These are phyloP conservation scores for Ascochyta viciae-villosae DNA, from an alignment of 2,329 filamentous ascomycete species.

Conservation along the genomic window DNA sequence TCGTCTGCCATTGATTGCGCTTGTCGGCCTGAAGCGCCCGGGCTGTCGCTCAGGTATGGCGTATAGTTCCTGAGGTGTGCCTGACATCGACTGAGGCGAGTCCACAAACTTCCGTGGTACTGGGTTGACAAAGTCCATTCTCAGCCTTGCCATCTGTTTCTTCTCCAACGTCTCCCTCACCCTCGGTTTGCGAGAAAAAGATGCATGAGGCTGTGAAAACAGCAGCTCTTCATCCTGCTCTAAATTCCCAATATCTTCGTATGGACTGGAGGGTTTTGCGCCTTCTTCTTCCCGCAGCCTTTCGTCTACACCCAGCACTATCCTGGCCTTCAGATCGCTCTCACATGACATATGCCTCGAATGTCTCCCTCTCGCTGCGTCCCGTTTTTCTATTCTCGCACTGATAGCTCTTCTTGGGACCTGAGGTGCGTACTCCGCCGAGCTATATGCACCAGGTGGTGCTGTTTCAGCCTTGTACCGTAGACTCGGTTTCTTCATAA, in stretches of 20 bases:
- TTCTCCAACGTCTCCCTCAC: conserved; percentile 30
- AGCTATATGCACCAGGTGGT: conserved; percentile 24
- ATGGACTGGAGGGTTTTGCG: background rate
- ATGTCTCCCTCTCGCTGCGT: conserved; percentile 7
- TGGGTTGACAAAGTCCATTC: conserved; percentile 31
- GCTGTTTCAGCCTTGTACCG: conserved; percentile 30
- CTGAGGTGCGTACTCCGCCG: conserved; percentile 20
- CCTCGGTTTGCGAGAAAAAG: conserved; percentile 32
- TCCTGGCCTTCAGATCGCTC: conserved; percentile 10
- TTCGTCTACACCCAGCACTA: background rate
- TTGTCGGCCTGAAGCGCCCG: conserved; percentile 15
- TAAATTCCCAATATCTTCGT: background rate
- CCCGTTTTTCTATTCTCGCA: conserved; percentile 22
- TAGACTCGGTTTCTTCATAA: conserved; percentile 19
- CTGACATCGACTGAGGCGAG: conserved; percentile 38
- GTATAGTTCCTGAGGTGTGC: conserved; percentile 43
- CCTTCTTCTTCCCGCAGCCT: background rate
- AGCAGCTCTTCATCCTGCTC: conserved; percentile 10
- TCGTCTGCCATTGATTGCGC: conserved; percentile 16
- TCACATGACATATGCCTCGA: conserved; percentile 8
- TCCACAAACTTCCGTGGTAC: conserved; percentile 23
- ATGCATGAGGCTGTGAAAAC: conserved; percentile 5
- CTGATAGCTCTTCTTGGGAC: conserved; percentile 39
- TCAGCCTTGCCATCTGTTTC: conserved; percentile 32
- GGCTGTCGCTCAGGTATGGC: conserved; percentile 14